These are phyloP conservation scores for Suillus cothurnatus DNA, from an alignment of 768 basidiomycete species.

Conservation along the genomic window DNA sequence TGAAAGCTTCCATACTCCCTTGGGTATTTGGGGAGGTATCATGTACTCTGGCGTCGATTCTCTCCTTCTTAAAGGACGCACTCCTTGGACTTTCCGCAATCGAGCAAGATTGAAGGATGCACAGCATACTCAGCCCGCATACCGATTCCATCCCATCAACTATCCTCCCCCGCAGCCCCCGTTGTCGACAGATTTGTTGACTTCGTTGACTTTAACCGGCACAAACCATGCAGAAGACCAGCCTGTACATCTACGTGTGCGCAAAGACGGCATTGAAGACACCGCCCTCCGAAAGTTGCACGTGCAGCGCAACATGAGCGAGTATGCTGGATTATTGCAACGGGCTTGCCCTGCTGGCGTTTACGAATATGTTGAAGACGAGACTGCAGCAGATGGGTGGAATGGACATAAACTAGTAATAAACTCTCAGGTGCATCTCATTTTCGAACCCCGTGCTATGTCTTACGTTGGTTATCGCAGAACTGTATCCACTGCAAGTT, in stretches of 20 bases:
- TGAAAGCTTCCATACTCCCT: constrained; percentile 78
- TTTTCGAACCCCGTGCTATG: neutral
- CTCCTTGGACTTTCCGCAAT: constrained; percentile 92
- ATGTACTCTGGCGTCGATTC: constrained; percentile 89
- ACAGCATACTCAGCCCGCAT: constrained; percentile 68
- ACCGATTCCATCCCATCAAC: constrained; percentile 68
- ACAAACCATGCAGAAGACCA: constrained; percentile 99
- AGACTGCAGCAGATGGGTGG: constrained; percentile 61
- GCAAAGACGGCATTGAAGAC: constrained; percentile 41
- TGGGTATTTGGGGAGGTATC: constrained; percentile 88
- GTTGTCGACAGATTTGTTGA: constrained; percentile 91
- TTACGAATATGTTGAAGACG: constrained; percentile 91
- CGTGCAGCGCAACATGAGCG: constrained; percentile 70
- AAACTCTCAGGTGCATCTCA: constrained; percentile 81
- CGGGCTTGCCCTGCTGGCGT: constrained; percentile 93
- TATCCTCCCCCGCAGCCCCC: constrained; percentile 90
- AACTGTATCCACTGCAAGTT: constrained; percentile 95
- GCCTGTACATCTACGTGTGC: constrained; percentile 83
- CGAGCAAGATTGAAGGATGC: constrained; percentile 57
- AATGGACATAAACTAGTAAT: constrained; percentile 90
- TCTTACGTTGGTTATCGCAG: constrained; percentile 39
- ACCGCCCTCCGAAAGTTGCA: constrained; percentile 56
- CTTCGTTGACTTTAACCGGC: constrained; percentile 84
- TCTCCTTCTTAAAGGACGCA: constrained; percentile 78
- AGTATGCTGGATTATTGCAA: constrained; percentile 88